Percentiles rank a stretch among this genome's conserved stretches.
These are phyloP conservation scores for Camelina hispida DNA, from an alignment of 345 rosid genomes.

Conservation along the genomic window DNA sequence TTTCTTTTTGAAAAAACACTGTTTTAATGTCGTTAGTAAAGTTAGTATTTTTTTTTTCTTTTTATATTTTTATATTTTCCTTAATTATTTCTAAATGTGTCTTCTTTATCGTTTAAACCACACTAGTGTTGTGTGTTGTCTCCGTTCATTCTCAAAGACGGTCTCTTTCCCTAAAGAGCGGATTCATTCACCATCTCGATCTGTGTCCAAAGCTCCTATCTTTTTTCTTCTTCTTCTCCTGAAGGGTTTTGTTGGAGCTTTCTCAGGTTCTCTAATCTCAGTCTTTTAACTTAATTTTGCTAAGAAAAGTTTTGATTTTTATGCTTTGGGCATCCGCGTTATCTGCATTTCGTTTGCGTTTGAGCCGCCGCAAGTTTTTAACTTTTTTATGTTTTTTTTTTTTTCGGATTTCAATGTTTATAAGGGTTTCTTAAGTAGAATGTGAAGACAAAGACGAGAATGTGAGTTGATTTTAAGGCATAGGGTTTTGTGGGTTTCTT, in stretches of 20 bases:
- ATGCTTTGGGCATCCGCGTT: slow-evolving; percentile 21
- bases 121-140: slow-evolving; percentile 27
- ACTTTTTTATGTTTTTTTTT: background rate
- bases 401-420: background rate
- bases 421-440: background rate
- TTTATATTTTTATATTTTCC: background rate
- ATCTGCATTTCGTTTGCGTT: slow-evolving; percentile 31
- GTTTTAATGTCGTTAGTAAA: slow-evolving; percentile 38
- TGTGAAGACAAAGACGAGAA: slow-evolving; percentile 7
- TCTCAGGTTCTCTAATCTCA: slow-evolving; percentile 29
- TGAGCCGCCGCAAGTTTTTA: slow-evolving; percentile 1
- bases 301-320: background rate
- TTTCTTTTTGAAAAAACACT: slow-evolving; percentile 13
- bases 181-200: slow-evolving; percentile 44
- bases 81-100: slow-evolving; percentile 24
- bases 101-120: slow-evolving; percentile 39
- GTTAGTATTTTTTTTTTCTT: background rate
- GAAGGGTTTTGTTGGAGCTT: slow-evolving; percentile 23
- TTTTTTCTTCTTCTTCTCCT: slow-evolving; percentile 27
- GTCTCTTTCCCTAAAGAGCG: slow-evolving; percentile 43
- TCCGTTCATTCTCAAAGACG: slow-evolving; percentile 35
- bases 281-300: background rate
- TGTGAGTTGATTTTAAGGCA: slow-evolving; percentile 2
- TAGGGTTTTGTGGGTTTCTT: slow-evolving; percentile 34
- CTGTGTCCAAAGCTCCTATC: slow-evolving; percentile 38